Conservation (phyloP, 108 stramenopile species). For the Nannochloropsis salina region DNA sequence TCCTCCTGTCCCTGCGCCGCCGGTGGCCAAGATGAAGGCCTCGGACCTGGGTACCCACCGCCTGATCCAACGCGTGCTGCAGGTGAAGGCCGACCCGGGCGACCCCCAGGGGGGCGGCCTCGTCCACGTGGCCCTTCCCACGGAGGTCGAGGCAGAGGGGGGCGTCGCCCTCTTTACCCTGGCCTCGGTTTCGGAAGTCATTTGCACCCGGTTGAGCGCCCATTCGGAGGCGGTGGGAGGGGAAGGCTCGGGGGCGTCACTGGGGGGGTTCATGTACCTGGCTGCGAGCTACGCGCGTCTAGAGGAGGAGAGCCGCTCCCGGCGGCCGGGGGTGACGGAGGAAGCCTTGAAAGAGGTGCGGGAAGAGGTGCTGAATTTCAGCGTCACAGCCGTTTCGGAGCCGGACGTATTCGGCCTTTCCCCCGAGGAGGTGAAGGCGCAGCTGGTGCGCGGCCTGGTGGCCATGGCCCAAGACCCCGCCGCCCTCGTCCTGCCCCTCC, state of each 20-base stretch:
- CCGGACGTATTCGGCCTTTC: background rate
- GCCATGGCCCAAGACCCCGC: background rate
- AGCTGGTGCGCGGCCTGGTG: background rate
- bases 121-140: background rate
- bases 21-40: background rate
- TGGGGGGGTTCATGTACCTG: background rate
- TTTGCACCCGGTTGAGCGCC: conserved; percentile 1
- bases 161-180: background rate
- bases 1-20: background rate
- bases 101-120: background rate
- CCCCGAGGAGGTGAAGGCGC: background rate
- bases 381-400: background rate
- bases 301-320: background rate
- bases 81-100: background rate
- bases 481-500: background rate
- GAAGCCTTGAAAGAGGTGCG: background rate
- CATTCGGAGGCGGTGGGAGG: background rate
- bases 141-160: background rate
- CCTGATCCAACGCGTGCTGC: background rate
- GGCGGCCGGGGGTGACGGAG: background rate
- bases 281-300: background rate
- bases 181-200: background rate
- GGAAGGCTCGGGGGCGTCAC: background rate
- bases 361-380: background rate
- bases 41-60: background rate